phyloP scores from a whole-genome alignment of 148 eudicot genomes.

The Drosera capensis region DNA sequence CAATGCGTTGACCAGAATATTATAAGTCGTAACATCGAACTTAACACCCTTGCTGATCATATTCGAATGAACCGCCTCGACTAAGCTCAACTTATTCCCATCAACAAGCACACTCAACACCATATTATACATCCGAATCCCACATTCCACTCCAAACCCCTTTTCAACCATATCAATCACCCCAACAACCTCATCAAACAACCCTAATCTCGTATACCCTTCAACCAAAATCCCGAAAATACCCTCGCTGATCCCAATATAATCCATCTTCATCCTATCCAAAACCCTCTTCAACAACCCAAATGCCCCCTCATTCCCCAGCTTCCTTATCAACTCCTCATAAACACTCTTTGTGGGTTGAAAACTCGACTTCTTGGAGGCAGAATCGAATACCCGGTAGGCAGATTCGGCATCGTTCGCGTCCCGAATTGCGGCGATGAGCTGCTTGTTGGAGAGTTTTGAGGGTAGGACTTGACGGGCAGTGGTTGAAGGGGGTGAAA shows the following conservation, averaged over 20 bases:
- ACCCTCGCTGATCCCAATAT: constrained; percentile 38
- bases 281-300: constrained; percentile 48
- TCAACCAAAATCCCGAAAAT: constrained; percentile 67
- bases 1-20: constrained; percentile 74
- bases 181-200: constrained; percentile 63
- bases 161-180: constrained; percentile 67
- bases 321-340: constrained; percentile 54
- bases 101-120: constrained; percentile 89
- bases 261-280: constrained; percentile 40
- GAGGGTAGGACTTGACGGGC: constrained; percentile 24
- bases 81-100: constrained; percentile 61
- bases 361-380: constrained; percentile 66
- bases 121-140: constrained; percentile 39
- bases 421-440: constrained; percentile 39
- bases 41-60: constrained; percentile 50
- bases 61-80: constrained; percentile 56
- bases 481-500: not conserved
- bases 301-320: constrained; percentile 55
- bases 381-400: constrained; percentile 63
- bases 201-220: constrained; percentile 34
- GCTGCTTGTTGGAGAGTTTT: constrained; percentile 43
- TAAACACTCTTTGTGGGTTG: constrained; percentile 47
- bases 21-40: constrained; percentile 74
- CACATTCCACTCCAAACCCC: constrained; percentile 47
- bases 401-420: constrained; percentile 54